A percentile compares a stretch with the other conserved stretches of the same genome.
phyloP scores from a whole-genome alignment of 441 rosid genomes.

The Kokia cookei region DNA sequence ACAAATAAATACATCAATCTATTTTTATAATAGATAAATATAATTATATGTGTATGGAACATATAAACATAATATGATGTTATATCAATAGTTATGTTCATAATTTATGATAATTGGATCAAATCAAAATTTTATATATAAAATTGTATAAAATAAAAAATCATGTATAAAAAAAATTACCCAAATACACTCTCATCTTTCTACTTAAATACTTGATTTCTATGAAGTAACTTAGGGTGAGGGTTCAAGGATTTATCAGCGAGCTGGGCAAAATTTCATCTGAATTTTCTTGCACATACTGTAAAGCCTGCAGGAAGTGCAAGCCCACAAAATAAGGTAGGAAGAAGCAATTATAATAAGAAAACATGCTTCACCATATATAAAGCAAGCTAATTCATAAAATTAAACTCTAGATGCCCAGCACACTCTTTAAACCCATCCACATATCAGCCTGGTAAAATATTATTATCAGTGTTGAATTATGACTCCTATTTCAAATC shows the following conservation, averaged over 20 bases:
- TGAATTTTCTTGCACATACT: slow-evolving; percentile 59
- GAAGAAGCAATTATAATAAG: background rate
- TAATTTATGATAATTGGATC: no score
- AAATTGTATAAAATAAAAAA: no score
- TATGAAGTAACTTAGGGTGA: slow-evolving; percentile 85
- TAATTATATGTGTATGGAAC: no score
- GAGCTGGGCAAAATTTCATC: slow-evolving; percentile 91
- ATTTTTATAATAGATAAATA: no score
- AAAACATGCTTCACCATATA: background rate
- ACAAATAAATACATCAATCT: no score
- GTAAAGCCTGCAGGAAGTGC: slow-evolving; percentile 7
- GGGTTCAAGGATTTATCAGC: slow-evolving; percentile 94
- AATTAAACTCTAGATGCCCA: background rate
- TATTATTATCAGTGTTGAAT: no score
- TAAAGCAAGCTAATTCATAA: background rate
- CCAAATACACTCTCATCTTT: background rate
- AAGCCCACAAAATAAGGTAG: background rate
- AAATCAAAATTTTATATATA: no score
- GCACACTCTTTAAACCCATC: background rate
- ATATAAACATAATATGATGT: no score
- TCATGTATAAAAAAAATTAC: no score
- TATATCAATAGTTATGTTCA: no score
- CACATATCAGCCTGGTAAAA: background rate
- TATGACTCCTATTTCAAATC: no score
- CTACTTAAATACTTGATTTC: background rate